Evolutionary conservation across 108 stramenopile species (phyloP), one percentile per base, ranked within the genome.

Genomic region (Nitzschia inconspicua): DNA sequence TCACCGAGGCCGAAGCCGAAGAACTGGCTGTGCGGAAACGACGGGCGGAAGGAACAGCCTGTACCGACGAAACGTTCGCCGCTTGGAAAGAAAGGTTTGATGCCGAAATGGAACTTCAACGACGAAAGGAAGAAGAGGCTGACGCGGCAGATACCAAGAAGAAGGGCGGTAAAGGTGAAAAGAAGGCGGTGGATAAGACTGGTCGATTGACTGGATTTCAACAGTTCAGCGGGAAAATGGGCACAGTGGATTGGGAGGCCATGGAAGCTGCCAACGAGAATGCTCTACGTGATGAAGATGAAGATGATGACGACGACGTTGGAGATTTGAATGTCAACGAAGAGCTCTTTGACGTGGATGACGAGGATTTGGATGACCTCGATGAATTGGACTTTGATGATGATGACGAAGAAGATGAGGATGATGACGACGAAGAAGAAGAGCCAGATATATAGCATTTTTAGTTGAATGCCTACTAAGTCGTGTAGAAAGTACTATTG

Each of bases 11-110:
- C 4, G 92, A 93, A 65, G 39, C 68, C 30, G 92, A 93, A 76
- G 88, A 93, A 57, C 54, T 86, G 29, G 83, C 75, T 6, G 85
- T 93, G 2, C 84, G 86, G 18, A 88, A 83, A 77, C 77, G 86
- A 26, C 80, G 92, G 29, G 86, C 80, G 50, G 92, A 89, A 68
- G 92, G 92, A 36, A 93, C 88, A 11, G 86, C 88, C 10, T 80
- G 80, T 18, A 93, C 60, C 40, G 61, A 77, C 24, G 86, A 86
- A 51, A 82, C 77, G 4, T 93, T 93, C 52, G 37, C 52, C 4
- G 76, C 56, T 32, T 93, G 92, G 92, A 75, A 78, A 54, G 53
- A 36, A 4, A 78, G 62, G 57, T 93, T 89, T 50, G 80, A 75
- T 47, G 59, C 59, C n/a, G 90, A 93, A 71, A 79, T 86, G 81